Conservation (phyloP, 2,329 filamentous ascomycete genomes). For the Xylariomycetidae sp. region DNA sequence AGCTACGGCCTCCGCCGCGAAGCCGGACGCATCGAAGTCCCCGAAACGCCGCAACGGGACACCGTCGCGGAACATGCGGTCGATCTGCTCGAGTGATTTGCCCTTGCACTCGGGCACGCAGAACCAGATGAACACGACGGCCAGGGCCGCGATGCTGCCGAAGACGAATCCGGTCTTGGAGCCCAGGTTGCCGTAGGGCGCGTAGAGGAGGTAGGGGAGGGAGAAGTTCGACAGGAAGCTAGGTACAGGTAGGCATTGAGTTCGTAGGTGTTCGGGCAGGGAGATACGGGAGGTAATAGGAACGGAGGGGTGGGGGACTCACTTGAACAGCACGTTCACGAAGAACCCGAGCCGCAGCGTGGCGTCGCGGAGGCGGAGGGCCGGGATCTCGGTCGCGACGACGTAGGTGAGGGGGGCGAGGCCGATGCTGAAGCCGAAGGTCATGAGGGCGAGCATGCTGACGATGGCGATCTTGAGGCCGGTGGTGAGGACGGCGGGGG, state of each 20-base stretch:
- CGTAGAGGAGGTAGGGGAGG: constrained; percentile 32
- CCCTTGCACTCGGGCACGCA: constrained; percentile 40
- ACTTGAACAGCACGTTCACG: constrained; percentile 26
- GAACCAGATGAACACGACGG: constrained; percentile 36
- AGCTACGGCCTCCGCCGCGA: too few relatives aligned
- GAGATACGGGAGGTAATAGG: too few relatives aligned
- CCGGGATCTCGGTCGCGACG: constrained; percentile 28
- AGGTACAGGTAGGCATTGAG: too few relatives aligned
- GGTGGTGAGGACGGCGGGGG: neutral
- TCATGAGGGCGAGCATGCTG: constrained; percentile 26
- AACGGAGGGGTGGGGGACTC: too few relatives aligned
- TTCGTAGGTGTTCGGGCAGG: too few relatives aligned
- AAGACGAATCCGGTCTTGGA: constrained; percentile 34
- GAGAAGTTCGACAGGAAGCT: constrained; percentile 1
- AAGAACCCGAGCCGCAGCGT: constrained; percentile 23
- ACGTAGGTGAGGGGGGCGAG: constrained; percentile 32
- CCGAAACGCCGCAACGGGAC: too few relatives aligned
- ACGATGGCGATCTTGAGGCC: constrained; percentile 18
- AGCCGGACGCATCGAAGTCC: too few relatives aligned
- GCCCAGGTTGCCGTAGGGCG: constrained; percentile 28
- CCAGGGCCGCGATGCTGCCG: constrained; percentile 29
- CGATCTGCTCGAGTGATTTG: constrained; percentile 37
- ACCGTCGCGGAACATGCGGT: constrained; percentile 40
- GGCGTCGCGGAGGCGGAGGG: constrained; percentile 25
- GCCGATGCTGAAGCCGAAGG: constrained; percentile 24